Base-by-base conservation (phyloP, 192 early-diverging fungal species). In the Chytriomyces sp. region DNA sequence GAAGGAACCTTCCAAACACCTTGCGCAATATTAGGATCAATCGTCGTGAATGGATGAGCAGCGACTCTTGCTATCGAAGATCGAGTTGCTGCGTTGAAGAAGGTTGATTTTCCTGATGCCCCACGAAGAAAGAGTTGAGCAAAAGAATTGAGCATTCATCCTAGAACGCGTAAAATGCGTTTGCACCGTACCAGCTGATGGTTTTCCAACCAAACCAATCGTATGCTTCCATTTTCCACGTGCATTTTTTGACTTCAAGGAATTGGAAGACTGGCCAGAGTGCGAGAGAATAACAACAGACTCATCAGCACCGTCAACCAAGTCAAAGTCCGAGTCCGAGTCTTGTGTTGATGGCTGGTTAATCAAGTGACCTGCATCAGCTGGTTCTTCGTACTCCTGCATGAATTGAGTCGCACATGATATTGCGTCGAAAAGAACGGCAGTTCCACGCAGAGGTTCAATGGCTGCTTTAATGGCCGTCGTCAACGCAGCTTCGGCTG, bases 121-220 rank as follows among this genome's bases (percentile, higher is more conserved):
- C 28, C 28, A 35, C 4, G 35, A 35, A 35, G 35, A 35, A 35
- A 35, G 4, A 35, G 35, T 35, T 35, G 35, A 35, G 35, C 35
- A 35, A 35, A 35, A 35, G 35, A 35, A 35, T 35, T 35, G 35
- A 35, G 35, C 35, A 35, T 35, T 35, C 1, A 1, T 35, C 28
- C 0, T 35, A 35, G 28, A 35, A 35, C 28, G 28, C 28, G 28
- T 35, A 35, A 35, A 35, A 35, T 1, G 35, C 35, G 35, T 4
- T 35, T 35, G 35, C 35, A 35, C 35, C 35, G 35, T 35, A 35
- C 78, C 78, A 7, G 78, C 78, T 35, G 61, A 64, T 26, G 78
- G 78, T 68, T 79, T 79, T 18, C 78, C 78, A 23, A 79, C 78
- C 6, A 79, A 43, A 5, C 78, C 78, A 26, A 79, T 74, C 23